Evolutionary conservation across 768 basidiomycete genomes (phyloP).

Genomic region (Leccinum fibrillosum): DNA sequence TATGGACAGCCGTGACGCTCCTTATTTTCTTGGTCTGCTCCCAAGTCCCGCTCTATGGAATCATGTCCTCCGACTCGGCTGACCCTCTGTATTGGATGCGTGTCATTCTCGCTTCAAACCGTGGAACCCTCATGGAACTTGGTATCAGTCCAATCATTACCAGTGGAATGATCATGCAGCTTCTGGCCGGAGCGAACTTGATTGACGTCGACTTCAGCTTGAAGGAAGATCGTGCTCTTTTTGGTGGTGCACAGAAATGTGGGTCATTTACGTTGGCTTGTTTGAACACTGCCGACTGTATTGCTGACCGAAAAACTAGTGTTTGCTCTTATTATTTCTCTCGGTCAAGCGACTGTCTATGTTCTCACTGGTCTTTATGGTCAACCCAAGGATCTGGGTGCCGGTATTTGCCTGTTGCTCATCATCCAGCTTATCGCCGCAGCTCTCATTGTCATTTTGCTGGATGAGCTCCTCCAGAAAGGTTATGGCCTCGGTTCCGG

Average conservation of each 20-base stretch:
- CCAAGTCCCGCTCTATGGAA: slow-evolving; percentile 97
- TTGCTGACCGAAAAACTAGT: slow-evolving; percentile 46
- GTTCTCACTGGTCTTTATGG: slow-evolving; percentile 97
- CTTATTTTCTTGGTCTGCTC: slow-evolving; percentile 99
- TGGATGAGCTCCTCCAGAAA: slow-evolving; percentile 98
- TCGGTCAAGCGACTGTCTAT: slow-evolving; percentile 96
- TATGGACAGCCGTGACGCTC: slow-evolving; percentile 99
- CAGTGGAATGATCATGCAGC: slow-evolving; percentile 99
- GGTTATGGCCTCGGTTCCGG: slow-evolving; percentile 98
- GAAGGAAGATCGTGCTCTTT: slow-evolving; percentile 95
- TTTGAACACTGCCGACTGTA: not conserved
- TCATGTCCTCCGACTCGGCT: slow-evolving; percentile 99
- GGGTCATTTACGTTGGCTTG: slow-evolving; percentile 28
- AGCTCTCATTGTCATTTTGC: slow-evolving; percentile 93
- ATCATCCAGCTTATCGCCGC: slow-evolving; percentile 95
- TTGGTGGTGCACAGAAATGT: slow-evolving; percentile 97
- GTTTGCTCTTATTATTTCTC: slow-evolving; percentile 93
- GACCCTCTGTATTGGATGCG: slow-evolving; percentile 99
- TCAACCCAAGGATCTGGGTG: slow-evolving; percentile 87
- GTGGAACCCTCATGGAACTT: slow-evolving; percentile 98
- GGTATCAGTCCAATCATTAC: slow-evolving; percentile 98
- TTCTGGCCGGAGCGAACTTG: slow-evolving; percentile 94
- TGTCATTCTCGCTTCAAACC: slow-evolving; percentile 97
- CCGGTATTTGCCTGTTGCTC: slow-evolving; percentile 94
- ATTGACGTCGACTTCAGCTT: slow-evolving; percentile 97